A percentile compares a stretch with the other conserved stretches of the same genome.
Evolutionary conservation across 495 filamentous ascomycete species (phyloP).

Genomic region (Lindgomyces ingoldianus): DNA sequence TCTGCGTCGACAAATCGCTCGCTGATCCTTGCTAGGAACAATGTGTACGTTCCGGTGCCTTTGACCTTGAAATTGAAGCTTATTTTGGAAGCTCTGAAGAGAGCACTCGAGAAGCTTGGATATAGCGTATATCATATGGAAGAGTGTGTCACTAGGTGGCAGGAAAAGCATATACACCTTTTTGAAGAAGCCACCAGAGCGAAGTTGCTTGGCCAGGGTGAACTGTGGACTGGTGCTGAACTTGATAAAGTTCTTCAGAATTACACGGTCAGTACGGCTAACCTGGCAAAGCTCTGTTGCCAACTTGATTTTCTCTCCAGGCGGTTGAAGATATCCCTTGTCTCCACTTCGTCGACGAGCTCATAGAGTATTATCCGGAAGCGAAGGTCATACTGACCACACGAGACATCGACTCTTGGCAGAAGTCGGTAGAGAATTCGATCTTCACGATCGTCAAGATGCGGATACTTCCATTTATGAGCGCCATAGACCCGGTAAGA

Average conservation of each 20-base stretch:
- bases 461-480: constrained; percentile 8
- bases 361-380: constrained; percentile 1
- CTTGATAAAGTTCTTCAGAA: constrained; percentile 21
- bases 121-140: constrained; percentile 20
- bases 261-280: constrained; percentile 7
- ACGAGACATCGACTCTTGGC: constrained; percentile 19
- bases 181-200: constrained; percentile 14
- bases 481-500: constrained; percentile 6
- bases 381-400: constrained; percentile 24
- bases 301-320: not conserved
- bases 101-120: constrained; percentile 13
- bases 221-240: constrained; percentile 5
- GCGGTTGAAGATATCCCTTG: constrained; percentile 24
- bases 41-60: constrained; percentile 25
- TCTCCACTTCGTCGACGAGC: constrained; percentile 19
- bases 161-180: not conserved
- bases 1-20: not conserved
- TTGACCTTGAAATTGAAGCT: too few species aligned
- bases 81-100: constrained; percentile 5
- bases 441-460: constrained; percentile 10
- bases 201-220: constrained; percentile 9
- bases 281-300: not conserved
- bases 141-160: not conserved
- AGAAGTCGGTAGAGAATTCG: not conserved
- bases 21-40: constrained; percentile 8